Base-by-base conservation (phyloP, 2,329 filamentous ascomycete species). In the Fusarium floridanum region DNA sequence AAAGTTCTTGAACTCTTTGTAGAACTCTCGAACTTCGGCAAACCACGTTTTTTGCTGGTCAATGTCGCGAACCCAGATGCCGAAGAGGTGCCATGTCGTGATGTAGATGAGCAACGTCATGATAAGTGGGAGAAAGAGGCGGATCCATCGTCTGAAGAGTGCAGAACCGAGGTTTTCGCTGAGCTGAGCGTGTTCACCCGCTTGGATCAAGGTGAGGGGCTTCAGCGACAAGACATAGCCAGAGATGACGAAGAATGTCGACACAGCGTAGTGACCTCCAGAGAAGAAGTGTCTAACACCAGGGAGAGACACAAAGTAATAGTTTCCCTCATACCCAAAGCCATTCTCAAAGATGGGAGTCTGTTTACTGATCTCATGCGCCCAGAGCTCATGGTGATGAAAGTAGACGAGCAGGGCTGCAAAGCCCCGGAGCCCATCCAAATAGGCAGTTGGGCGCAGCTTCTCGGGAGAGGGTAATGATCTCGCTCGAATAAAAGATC, bases 331-430 rank as follows among this genome's bases (percentile, higher is more conserved):
- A 75, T 87, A 86, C 41, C 88, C 86, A 71, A 85, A 92, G 9
- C 85, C 85, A 53, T 87, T 86, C 74, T 91, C 88, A n/a, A 91
- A 82, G 2, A 84, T 80, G 10, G 74, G 61, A 45, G 84, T 83
- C 43, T 82, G 81, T 0, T 78, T 76, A 1, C 71, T 79, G 32
- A 79, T 81, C 66, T 79, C 83, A 80, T 90, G 91, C 53, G 85
- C 86, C 89, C 89, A 91, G 6, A 90, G 80, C 73, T 88, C 81
- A 78, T 92, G 86, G 79, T 92, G 90, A 63, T 91, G 89, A 74
- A 87, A 85, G 80, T 92, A 93, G 16, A 93, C 91, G 32, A 93
- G 79, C 34, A 93, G 85, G 4, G 91, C 90, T 6, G 91, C 91
- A 71, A 93, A 92, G 5, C 92, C 91, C 77, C 92, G 84, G 16